phyloP scores from a whole-genome alignment of 345 rosid genomes.

The Brassica nigra region DNA sequence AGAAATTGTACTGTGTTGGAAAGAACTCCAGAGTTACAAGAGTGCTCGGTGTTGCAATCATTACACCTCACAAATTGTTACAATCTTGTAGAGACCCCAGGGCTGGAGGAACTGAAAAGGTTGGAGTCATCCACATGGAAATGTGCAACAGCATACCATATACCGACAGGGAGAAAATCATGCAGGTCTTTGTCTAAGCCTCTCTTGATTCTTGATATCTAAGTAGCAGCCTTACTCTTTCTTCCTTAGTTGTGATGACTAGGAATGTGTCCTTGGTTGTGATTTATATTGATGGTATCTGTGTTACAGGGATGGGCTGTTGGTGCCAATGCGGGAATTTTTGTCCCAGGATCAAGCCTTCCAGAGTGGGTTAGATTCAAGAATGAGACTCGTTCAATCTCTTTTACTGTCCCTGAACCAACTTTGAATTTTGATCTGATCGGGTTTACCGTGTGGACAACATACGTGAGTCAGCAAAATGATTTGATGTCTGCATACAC shows the following conservation, averaged over 20 bases:
- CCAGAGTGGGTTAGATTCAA: slow-evolving; percentile 27
- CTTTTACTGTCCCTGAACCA: slow-evolving; percentile 28
- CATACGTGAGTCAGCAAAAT: slow-evolving; percentile 5
- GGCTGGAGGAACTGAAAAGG: slow-evolving; percentile 20
- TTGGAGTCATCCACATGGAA: slow-evolving; percentile 31
- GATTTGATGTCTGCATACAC: slow-evolving; percentile 6
- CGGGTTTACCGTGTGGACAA: slow-evolving; percentile 19
- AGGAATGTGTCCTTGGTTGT: background rate
- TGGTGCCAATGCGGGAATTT: slow-evolving; percentile 7
- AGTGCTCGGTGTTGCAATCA: slow-evolving; percentile 9
- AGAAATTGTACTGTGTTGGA: slow-evolving; percentile 10
- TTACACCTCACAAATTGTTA: slow-evolving; percentile 13
- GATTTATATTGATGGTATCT: background rate
- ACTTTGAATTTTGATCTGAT: background rate
- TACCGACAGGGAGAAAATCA: slow-evolving; percentile 3
- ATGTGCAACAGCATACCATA: slow-evolving; percentile 19
- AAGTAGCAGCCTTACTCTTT: background rate
- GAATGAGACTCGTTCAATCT: background rate
- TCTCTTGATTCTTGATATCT: background rate
- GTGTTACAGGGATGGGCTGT: slow-evolving; percentile 20
- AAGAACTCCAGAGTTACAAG: slow-evolving; percentile 22
- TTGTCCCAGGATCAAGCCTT: slow-evolving; percentile 24
- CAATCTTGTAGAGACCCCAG: slow-evolving; percentile 10
- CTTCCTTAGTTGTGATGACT: background rate
- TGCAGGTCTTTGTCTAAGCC: slow-evolving; percentile 8